These are phyloP conservation scores for Crataegus laevigata DNA, from an alignment of 306 rosid genomes.

Conservation along the genomic window DNA sequence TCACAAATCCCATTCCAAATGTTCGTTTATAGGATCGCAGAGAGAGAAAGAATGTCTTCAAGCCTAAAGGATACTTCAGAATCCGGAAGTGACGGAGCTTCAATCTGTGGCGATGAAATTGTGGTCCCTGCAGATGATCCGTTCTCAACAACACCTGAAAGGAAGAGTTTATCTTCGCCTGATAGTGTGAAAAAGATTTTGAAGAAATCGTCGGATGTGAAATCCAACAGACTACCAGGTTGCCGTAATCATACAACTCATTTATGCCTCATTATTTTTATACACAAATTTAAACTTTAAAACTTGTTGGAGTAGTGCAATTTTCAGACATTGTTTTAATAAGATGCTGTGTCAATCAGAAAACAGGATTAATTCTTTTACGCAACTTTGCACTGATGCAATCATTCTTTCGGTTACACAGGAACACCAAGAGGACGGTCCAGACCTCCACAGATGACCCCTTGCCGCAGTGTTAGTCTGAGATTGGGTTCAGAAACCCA, in stretches of 20 bases:
- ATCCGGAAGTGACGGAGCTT: conserved; percentile 68
- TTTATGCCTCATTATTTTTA: not conserved
- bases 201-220: conserved; percentile 42
- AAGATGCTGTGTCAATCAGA: not conserved
- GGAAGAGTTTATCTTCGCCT: conserved; percentile 32
- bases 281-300: not conserved
- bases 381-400: not conserved
- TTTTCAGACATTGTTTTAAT: not conserved
- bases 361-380: not conserved
- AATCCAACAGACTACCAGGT: conserved; percentile 46
- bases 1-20: conserved; percentile 74
- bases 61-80: conserved; percentile 55
- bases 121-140: conserved; percentile 51
- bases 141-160: conserved; percentile 32
- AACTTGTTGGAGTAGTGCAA: not conserved
- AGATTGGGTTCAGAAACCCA: conserved; percentile 36
- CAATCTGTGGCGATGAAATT: conserved; percentile 61
- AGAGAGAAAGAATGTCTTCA: conserved; percentile 33
- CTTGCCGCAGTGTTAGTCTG: conserved; percentile 27
- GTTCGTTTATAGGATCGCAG: conserved; percentile 55
- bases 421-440: conserved; percentile 50
- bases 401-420: conserved; percentile 26
- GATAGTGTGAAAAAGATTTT: conserved; percentile 32
- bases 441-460: conserved; percentile 64
- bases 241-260: not conserved